Base-by-base conservation (phyloP, 345 rosid genomes). In the Euphorbia tirucalli region DNA sequence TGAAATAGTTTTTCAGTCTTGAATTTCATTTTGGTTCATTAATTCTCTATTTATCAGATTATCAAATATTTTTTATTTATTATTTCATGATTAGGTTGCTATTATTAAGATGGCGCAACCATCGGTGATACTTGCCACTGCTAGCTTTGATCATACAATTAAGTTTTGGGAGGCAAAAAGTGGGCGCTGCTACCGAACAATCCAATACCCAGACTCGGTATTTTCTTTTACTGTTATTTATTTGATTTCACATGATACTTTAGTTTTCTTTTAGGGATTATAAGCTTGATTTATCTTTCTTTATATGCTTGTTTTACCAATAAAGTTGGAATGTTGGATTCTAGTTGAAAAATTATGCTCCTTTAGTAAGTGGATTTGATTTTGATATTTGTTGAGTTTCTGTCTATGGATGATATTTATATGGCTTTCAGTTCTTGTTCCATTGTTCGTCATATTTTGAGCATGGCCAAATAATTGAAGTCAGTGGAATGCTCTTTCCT, bases 161-260 rank as follows among this genome's bases (percentile, higher is more conserved):
- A 86, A 87, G 69, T 95, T 92, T 76, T 90, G 98, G 97, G 98
- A 95, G 82, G 98, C 98, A 14, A 89, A 90, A 73, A 90, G 96
- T 49, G 96, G 96, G 39, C 93, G 97, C 24, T 95, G 98, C 81
- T 90, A 92, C 79, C 92, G 94, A 25, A 90, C 97, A 19, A 89
- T 90, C 71, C 99, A 90, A 69, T 90, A 89, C 84, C 97, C 97
- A 13, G 97, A 92, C 71, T 86, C 97, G 71, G 99, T 93, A 73
- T 31, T 60, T 74, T 58, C 61, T 27, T 61, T 55, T 19, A 7
- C 50, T 24, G 6, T 37, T 63, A 16, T 16, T 32, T 32, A 18
- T 52, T 41, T 22, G 25, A 7, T 58, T 13, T 30, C 16, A 21
- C 0, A 11, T 22, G 11, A 24, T 57, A 41, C 18, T 22, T 5